Percentiles rank a stretch among this genome's conserved stretches.
phyloP scores from a whole-genome alignment of 2,329 filamentous ascomycete genomes.

The Phaeoacremonium minimum region DNA sequence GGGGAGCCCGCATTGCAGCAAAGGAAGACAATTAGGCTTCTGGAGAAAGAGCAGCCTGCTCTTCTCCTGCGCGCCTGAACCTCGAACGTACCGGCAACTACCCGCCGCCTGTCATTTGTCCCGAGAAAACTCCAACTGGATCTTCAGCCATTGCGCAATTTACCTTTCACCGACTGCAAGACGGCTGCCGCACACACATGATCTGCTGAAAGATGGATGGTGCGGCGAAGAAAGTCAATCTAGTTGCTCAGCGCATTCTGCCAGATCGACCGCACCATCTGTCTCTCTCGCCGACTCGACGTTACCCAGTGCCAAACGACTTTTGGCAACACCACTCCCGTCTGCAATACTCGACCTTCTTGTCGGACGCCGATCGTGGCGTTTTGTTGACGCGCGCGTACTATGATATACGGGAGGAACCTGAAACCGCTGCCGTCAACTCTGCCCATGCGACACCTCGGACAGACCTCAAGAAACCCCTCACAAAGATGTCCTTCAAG shows the following conservation, averaged over 20 bases:
- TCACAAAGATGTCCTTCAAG: constrained; percentile 48
- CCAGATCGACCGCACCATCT: constrained; percentile 51
- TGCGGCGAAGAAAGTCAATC: constrained; percentile 52
- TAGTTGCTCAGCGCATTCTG: constrained; percentile 46
- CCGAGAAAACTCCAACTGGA: too few relatives aligned
- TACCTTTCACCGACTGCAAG: too few relatives aligned
- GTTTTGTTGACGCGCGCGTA: constrained; percentile 52
- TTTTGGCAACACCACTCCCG: constrained; percentile 37
- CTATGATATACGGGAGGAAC: constrained; percentile 53
- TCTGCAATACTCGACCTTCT: constrained; percentile 53
- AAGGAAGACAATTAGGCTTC: too few relatives aligned
- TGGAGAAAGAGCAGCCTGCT: too few relatives aligned
- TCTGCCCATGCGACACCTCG: constrained; percentile 18
- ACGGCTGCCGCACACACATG: too few relatives aligned
- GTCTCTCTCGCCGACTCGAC: constrained; percentile 41
- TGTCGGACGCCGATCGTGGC: constrained; percentile 55
- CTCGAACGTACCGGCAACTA: too few relatives aligned
- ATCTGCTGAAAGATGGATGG: constrained; percentile 49
- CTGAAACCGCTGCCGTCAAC: constrained; percentile 31
- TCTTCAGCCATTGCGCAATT: too few relatives aligned
- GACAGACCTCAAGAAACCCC: constrained; percentile 25
- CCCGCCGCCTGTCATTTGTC: too few relatives aligned
- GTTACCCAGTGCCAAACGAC: constrained; percentile 38
- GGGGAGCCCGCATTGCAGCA: too few relatives aligned
- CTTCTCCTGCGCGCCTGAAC: too few relatives aligned